Conservation (phyloP, 441 rosid species). For the Kokia cookei region DNA sequence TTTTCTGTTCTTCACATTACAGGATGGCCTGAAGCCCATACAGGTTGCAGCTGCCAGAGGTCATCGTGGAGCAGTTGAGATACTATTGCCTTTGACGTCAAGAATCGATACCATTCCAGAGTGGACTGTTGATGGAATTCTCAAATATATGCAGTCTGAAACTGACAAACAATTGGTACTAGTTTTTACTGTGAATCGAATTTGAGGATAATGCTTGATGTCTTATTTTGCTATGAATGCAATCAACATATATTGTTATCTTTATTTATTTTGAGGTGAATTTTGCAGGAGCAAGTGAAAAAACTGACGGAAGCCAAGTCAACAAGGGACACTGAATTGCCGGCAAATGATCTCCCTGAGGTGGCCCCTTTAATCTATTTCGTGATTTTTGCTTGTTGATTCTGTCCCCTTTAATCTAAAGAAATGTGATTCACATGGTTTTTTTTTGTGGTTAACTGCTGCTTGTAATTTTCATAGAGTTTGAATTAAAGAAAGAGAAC, state of each 20-base stretch:
- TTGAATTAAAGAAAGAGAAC: background rate
- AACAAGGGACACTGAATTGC: conserved; percentile 11
- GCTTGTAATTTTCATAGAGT: background rate
- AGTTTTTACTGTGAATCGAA: background rate
- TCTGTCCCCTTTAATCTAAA: background rate
- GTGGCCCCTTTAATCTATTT: conserved; percentile 18
- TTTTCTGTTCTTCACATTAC: conserved; percentile 10
- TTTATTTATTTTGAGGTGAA: background rate
- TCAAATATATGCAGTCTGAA: conserved; percentile 51
- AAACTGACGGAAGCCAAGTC: conserved; percentile 21
- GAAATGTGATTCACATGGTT: background rate
- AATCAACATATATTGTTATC: background rate
- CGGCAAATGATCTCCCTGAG: conserved; percentile 47
- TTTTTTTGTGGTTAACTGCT: background rate
- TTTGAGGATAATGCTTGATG: background rate
- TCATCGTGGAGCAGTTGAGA: conserved; percentile 54
- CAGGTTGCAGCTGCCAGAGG: conserved; percentile 84
- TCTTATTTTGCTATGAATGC: background rate
- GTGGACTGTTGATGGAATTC: conserved; percentile 79
- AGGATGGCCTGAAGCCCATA: conserved; percentile 83
- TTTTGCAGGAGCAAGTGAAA: conserved; percentile 43
- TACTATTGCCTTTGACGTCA: conserved; percentile 64
- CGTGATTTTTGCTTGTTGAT: background rate
- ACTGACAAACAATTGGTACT: conserved; percentile 35
- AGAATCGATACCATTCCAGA: conserved; percentile 46